Base-by-base conservation (phyloP, 306 rosid species). In the Arachis stenosperma region DNA sequence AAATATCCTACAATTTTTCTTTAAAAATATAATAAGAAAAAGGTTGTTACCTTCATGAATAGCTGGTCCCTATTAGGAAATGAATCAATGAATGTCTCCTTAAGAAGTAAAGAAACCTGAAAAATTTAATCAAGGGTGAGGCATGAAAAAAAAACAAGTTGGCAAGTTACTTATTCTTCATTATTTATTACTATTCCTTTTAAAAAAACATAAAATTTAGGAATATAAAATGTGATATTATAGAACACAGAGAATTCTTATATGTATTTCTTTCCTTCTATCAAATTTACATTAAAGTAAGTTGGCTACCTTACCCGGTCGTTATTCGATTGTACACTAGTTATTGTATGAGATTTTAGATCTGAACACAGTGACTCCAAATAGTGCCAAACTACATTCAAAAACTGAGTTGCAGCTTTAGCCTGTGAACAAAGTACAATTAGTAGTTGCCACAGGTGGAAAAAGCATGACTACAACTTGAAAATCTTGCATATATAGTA, bases 61-160 rank as follows among this genome's bases (percentile, higher is more conserved):
- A 93, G 88, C 72, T 77, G 91, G 81, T 94, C 99, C 84, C 82
- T 84, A 67, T 11, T 64, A 73, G 97, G 82, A 88, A 90, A 94
- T 65, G 99, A 94, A 79, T 87, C 95, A 46, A 94, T 85, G 82
- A 88, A 94, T 84, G 91, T 94, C 60, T 94, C 99, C 80, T 91
- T 94, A 61, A 94, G 93, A 83, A 94, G 99, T 80, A 94, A 81
- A 70, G 96, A 94, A 85, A 94, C 98, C 99, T 94, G 91, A 78
- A 86, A 82, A 69, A 6, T 9, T 63, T 17, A 39, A 73, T 48
- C 58, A 37, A 55, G 71, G 62, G 17, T 71, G 78, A 71, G 73
- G 41, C 57, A 65, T 51, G 48, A 72, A 76, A 80, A 73, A 33
- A 33, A 33, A 33, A 33, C 4, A 33, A 9, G 13, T 7, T 46